Percentiles rank a stretch among this genome's conserved stretches.
Evolutionary conservation across 345 rosid species (phyloP).

Genomic region (Melaleuca quinquenervia): DNA sequence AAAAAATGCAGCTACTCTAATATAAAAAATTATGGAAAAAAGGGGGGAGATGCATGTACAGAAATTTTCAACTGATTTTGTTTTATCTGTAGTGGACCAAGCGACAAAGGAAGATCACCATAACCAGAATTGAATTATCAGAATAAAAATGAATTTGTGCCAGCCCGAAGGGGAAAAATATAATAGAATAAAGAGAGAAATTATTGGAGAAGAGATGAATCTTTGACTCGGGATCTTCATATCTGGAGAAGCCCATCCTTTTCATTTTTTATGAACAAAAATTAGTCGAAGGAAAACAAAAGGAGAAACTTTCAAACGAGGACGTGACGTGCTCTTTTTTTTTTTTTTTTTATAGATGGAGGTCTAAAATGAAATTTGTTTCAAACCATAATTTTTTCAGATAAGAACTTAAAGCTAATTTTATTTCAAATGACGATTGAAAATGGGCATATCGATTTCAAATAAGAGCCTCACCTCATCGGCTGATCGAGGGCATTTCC

Average conservation of each 20-base stretch:
- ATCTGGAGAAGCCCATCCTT: background rate
- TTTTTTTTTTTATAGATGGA: too few species aligned
- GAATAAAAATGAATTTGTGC: background rate
- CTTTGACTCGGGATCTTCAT: background rate
- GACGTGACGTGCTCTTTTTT: too few species aligned
- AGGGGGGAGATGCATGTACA: background rate
- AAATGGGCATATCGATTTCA: too few species aligned
- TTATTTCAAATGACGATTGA: too few species aligned
- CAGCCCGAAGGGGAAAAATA: background rate
- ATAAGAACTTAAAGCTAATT: too few species aligned
- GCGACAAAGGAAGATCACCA: background rate
- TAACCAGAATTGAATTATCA: background rate
- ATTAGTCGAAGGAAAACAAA: background rate
- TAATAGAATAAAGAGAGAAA: background rate
- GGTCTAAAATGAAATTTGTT: too few species aligned
- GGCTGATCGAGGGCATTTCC: too few species aligned
- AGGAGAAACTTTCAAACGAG: too few species aligned
- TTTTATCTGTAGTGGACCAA: background rate
- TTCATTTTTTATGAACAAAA: background rate
- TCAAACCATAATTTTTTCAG: too few species aligned
- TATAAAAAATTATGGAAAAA: background rate
- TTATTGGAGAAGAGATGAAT: background rate
- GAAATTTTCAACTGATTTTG: background rate
- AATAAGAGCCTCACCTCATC: too few species aligned
- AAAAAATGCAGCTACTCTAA: background rate